phyloP scores from a whole-genome alignment of 805 yeast genomes.

The Ogataea dorogensis region DNA sequence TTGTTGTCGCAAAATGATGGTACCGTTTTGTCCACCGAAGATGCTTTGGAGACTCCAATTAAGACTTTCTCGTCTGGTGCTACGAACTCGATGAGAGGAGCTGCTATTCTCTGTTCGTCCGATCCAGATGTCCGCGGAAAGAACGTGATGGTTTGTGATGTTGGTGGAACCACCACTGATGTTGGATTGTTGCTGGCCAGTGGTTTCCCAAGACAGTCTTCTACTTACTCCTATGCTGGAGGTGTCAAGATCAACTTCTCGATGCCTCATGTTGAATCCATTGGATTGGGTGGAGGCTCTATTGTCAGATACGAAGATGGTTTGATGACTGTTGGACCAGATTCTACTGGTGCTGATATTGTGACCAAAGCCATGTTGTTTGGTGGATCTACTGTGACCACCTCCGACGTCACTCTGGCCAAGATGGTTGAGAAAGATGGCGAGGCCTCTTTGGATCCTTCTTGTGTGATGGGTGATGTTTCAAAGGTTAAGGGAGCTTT shows the following conservation, averaged over 20 bases:
- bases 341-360: conserved; percentile 9
- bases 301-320: conserved; percentile 7
- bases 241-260: conserved; percentile 11
- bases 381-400: conserved; percentile 9
- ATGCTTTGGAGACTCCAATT: conserved; percentile 9
- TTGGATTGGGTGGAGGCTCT: conserved; percentile 10
- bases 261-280: conserved; percentile 9
- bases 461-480: conserved; percentile 29
- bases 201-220: conserved; percentile 11
- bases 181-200: conserved; percentile 6
- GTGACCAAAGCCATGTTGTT: conserved; percentile 5
- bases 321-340: conserved; percentile 6
- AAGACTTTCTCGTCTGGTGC: conserved; percentile 11
- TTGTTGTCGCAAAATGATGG: conserved; percentile 9
- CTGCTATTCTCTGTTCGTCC: conserved; percentile 7
- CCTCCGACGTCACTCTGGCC: conserved; percentile 9
- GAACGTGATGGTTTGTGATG: conserved; percentile 10
- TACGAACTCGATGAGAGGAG: conserved; percentile 11
- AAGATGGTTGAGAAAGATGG: conserved; percentile 2
- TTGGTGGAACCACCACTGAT: conserved; percentile 12
- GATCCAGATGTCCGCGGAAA: conserved; percentile 7
- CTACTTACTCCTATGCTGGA: conserved; percentile 9
- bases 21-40: conserved; percentile 6
- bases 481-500: conserved; percentile 4
- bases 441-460: conserved; percentile 30